Evolutionary conservation across 1,284 basidiomycete genomes (phyloP).

Genomic region (Peniophora sp.): DNA sequence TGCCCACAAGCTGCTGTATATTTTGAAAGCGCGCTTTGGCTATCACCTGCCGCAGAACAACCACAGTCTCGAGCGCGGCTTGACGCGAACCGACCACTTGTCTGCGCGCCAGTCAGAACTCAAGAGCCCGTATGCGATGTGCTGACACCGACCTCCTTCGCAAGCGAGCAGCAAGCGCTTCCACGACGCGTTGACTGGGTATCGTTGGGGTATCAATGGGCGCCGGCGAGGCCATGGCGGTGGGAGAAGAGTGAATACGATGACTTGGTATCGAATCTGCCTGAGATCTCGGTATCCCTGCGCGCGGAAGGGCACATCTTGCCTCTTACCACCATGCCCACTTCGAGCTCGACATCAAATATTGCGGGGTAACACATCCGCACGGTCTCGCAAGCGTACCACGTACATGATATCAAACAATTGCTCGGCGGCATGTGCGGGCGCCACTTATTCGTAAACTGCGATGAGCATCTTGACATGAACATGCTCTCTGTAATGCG

Average conservation of each 20-base stretch:
- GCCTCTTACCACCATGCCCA: no score
- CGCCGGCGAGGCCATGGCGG: conserved; percentile 2
- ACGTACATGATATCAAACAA: no score
- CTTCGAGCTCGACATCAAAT: no score
- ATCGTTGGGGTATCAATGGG: conserved; percentile 29
- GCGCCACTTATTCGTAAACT: no score
- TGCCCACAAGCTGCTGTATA: conserved; percentile 78
- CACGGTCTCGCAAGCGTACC: no score
- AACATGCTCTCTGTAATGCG: no score
- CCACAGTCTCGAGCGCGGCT: conserved; percentile 84
- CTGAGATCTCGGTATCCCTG: no score
- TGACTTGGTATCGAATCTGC: no score
- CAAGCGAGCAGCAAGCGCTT: conserved; percentile 56
- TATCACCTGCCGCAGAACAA: conserved; percentile 84
- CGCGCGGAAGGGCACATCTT: no score
- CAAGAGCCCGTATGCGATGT: conserved; percentile 3
- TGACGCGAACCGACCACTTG: conserved; percentile 85
- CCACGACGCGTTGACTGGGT: conserved; percentile 47
- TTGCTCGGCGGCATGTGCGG: no score
- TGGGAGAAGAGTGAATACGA: not conserved
- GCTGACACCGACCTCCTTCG: conserved; percentile 50
- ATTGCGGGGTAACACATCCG: no score
- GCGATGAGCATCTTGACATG: no score
- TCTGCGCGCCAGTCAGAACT: conserved; percentile 29
- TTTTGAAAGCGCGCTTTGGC: conserved; percentile 81